These are phyloP conservation scores for Boletus speciosus DNA, from an alignment of 768 basidiomycete genomes.

Conservation along the genomic window DNA sequence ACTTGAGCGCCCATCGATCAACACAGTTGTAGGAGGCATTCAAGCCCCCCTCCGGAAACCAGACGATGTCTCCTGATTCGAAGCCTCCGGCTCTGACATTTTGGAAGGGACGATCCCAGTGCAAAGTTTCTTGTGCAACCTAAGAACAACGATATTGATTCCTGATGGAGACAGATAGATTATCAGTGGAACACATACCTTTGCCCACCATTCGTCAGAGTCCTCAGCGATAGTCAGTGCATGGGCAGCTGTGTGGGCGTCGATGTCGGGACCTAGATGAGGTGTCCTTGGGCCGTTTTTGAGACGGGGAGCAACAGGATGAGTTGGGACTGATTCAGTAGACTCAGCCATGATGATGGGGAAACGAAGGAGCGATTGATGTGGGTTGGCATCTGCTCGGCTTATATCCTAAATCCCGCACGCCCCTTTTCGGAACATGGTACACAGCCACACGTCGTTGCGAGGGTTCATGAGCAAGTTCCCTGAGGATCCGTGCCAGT, in stretches of 20 bases:
- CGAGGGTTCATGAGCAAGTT: not conserved
- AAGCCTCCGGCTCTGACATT: conserved; percentile 84
- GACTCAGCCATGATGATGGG: conserved; percentile 40
- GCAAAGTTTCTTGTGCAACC: conserved; percentile 70
- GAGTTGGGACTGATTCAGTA: conserved; percentile 37
- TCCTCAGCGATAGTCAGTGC: conserved; percentile 67
- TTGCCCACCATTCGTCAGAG: conserved; percentile 86
- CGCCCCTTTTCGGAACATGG: conserved; percentile 13
- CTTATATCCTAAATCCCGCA: conserved; percentile 17
- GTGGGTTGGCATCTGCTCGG: not conserved
- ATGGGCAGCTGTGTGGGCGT: conserved; percentile 71
- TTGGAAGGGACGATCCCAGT: conserved; percentile 89
- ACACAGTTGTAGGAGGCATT: conserved; percentile 98
- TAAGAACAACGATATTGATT: conserved; percentile 20
- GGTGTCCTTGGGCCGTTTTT: conserved; percentile 60
- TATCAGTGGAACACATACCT: conserved; percentile 41
- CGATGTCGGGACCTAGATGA: conserved; percentile 74
- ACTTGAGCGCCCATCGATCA: conserved; percentile 89
- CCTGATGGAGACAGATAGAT: not conserved
- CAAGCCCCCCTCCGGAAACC: conserved; percentile 94
- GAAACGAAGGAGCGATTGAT: conserved; percentile 1
- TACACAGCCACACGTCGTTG: conserved; percentile 15
- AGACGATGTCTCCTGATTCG: conserved; percentile 79
- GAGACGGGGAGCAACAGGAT: conserved; percentile 78
- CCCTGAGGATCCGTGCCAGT: not conserved